Conservation (phyloP, 176 grass and related monocot species). For the Zizania latifolia region DNA sequence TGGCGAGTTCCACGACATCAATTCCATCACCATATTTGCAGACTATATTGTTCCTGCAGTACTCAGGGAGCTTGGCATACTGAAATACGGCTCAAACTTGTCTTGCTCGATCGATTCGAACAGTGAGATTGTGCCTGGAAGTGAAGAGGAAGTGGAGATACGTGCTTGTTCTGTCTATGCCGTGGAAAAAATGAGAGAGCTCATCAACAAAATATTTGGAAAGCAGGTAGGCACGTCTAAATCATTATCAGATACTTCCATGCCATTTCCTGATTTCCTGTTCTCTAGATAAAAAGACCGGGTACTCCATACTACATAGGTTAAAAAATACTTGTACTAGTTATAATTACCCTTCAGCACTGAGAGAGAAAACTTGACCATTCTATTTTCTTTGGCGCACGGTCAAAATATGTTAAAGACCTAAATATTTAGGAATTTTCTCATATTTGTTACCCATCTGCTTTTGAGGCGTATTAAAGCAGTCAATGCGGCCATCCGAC, state of each 20-base stretch:
- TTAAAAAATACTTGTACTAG: background rate
- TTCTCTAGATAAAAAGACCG: background rate
- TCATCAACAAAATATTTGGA: conserved; percentile 67
- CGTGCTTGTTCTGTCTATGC: conserved; percentile 84
- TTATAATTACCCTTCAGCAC: background rate
- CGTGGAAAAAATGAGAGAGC: conserved; percentile 90
- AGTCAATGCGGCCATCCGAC: conserved; percentile 15
- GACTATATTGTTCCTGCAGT: no score
- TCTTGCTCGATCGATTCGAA: conserved; percentile 64
- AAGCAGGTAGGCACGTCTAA: conserved; percentile 62
- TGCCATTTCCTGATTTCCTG: background rate
- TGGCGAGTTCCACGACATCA: conserved; percentile 67
- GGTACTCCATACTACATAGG: background rate
- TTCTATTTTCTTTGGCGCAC: background rate
- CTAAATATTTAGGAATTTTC: background rate
- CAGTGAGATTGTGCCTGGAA: conserved; percentile 71
- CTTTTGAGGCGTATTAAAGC: background rate
- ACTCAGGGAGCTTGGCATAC: no score
- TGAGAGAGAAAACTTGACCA: background rate
- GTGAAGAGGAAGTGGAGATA: conserved; percentile 88
- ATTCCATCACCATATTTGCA: no score
- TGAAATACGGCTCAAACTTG: conserved; percentile 72
- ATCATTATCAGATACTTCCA: conserved; percentile 10
- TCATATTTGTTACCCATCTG: background rate
- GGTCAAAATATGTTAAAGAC: background rate